A percentile compares a stretch with the other conserved stretches of the same genome.
Conservation (phyloP, 2,329 filamentous ascomycete species). For the Lecanicillium sp. region DNA sequence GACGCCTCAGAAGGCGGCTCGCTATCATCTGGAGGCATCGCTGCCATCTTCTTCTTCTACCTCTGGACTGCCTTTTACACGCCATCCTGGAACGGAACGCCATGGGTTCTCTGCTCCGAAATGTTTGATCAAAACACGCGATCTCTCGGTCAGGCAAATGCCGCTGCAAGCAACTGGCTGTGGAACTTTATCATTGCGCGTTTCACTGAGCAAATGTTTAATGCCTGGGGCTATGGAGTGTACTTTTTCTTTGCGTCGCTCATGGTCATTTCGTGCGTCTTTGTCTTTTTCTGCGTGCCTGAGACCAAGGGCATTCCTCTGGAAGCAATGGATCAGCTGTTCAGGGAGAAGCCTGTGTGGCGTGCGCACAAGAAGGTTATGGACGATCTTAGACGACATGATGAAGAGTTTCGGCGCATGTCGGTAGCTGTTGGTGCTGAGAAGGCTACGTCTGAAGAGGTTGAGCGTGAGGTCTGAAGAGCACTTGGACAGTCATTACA, state of each 20-base stretch:
- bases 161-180: conserved; percentile 65
- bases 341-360: conserved; percentile 38
- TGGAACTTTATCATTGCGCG: conserved; percentile 62
- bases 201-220: conserved; percentile 60
- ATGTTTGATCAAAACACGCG: conserved; percentile 61
- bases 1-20: conserved; percentile 20
- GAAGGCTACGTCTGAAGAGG: conserved; percentile 2
- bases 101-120: conserved; percentile 68
- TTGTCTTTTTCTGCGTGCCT: conserved; percentile 54
- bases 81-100: conserved; percentile 63
- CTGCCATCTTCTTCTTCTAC: conserved; percentile 61
- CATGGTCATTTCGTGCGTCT: conserved; percentile 49
- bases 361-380: conserved; percentile 35
- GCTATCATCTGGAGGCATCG: conserved; percentile 44
- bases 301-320: conserved; percentile 60
- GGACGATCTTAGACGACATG: conserved; percentile 25
- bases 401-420: not conserved
- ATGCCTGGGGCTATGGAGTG: conserved; percentile 50
- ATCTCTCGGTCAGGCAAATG: conserved; percentile 62
- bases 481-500: too few species aligned
- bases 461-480: not conserved
- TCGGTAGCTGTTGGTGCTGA: not conserved
- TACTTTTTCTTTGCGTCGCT: conserved; percentile 62
- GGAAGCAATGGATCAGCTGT: conserved; percentile 57
- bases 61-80: conserved; percentile 57